Percentiles rank a stretch among this genome's conserved stretches.
phyloP scores from a whole-genome alignment of 805 yeast genomes.

The Saccharomycopsis guyanensis region DNA sequence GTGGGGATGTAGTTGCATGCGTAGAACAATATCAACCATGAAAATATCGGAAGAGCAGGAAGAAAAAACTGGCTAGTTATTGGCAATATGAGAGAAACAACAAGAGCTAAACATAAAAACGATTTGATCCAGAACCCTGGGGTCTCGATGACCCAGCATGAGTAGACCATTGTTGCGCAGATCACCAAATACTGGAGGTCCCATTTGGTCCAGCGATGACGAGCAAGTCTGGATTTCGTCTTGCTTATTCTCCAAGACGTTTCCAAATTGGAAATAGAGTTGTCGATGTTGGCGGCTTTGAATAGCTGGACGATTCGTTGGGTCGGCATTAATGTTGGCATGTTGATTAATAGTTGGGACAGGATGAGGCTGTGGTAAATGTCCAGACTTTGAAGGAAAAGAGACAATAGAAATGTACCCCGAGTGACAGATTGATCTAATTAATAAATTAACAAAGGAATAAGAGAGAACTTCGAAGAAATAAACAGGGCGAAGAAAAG shows the following conservation, averaged over 20 bases:
- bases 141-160: slow-evolving; percentile 27
- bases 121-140: slow-evolving; percentile 23
- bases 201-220: not conserved
- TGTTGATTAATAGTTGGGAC: too few species aligned
- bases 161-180: slow-evolving; percentile 22
- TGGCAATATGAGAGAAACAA: slow-evolving; percentile 53
- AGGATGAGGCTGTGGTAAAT: too few species aligned
- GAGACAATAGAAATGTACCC: too few species aligned
- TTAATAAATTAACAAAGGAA: too few species aligned
- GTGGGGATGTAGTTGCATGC: slow-evolving; percentile 67
- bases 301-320: too few species aligned
- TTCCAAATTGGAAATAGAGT: not conserved
- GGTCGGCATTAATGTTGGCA: too few species aligned
- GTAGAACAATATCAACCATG: slow-evolving; percentile 81
- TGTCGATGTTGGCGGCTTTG: too few species aligned
- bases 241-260: not conserved
- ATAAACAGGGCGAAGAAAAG: too few species aligned
- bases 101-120: slow-evolving; percentile 31
- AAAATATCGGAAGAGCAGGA: slow-evolving; percentile 72
- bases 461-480: too few species aligned
- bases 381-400: too few species aligned
- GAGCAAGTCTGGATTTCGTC: not conserved
- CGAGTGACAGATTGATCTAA: too few species aligned
- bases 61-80: slow-evolving; percentile 75
- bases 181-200: slow-evolving; percentile 10